Evolutionary conservation across 345 rosid genomes (phyloP).

Genomic region (Populus euphratica): DNA sequence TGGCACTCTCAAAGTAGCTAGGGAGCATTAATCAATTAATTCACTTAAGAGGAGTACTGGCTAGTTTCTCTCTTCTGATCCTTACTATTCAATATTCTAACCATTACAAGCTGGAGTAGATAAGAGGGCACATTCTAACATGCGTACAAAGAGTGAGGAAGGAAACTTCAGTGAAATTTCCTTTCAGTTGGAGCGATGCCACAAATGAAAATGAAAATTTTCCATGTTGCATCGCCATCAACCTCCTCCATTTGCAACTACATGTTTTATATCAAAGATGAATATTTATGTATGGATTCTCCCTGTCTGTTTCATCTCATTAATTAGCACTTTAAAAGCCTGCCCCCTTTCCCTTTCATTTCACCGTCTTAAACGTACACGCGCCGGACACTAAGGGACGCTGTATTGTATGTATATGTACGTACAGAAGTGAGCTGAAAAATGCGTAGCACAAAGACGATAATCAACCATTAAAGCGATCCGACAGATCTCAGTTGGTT

Average conservation of each 20-base stretch:
- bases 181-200: conserved; percentile 1
- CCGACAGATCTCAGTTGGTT: neutral
- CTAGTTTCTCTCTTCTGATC: neutral
- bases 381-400: neutral
- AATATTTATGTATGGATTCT: neutral
- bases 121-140: neutral
- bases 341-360: neutral
- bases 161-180: conserved; percentile 12
- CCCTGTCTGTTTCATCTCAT: no score
- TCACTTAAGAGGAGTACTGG: no score
- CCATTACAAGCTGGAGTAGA: neutral
- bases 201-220: neutral
- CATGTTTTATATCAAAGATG: neutral
- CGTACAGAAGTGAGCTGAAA: neutral
- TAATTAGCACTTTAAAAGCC: neutral
- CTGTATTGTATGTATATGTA: no score
- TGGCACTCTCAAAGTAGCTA: neutral
- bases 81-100: neutral
- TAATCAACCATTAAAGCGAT: neutral
- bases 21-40: no score
- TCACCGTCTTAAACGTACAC: neutral
- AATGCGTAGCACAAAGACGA: no score
- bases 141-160: neutral
- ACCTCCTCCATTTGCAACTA: neutral
- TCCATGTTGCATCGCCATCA: neutral